phyloP scores from a whole-genome alignment of 2,329 filamentous ascomycete genomes.

The Alternaria metachromatica region DNA sequence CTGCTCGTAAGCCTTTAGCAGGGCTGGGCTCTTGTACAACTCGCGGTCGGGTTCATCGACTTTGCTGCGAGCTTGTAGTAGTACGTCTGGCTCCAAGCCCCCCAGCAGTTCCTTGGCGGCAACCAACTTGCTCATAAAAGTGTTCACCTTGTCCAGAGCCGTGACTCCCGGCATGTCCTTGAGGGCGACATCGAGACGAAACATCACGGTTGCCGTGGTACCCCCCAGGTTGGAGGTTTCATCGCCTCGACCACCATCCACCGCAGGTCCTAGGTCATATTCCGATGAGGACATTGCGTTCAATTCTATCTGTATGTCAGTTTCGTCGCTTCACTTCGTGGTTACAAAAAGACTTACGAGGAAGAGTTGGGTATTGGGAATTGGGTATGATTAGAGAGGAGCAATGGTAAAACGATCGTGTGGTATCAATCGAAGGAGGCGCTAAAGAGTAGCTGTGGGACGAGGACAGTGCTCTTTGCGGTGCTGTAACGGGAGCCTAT shows the following conservation, averaged over 20 bases:
- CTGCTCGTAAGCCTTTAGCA: background rate
- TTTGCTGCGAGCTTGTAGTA: background rate
- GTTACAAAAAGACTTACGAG: background rate
- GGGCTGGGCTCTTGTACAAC: background rate
- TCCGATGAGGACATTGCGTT: background rate
- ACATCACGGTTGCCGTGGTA: background rate
- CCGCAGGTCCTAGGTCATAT: background rate
- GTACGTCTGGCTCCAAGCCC: background rate
- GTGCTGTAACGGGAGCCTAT: background rate
- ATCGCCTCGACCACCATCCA: background rate
- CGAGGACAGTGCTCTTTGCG: background rate
- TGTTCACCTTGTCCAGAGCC: background rate
- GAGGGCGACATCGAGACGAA: background rate
- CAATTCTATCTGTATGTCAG: background rate
- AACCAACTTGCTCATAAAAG: background rate
- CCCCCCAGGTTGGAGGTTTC: background rate
- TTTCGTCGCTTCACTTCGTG: background rate
- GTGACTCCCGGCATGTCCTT: background rate
- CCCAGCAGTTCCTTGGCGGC: background rate
- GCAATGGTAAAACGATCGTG: background rate
- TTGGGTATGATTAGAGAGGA: background rate
- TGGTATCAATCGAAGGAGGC: background rate
- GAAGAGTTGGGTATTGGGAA: background rate
- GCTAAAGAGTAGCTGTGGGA: background rate
- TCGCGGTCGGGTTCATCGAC: background rate